phyloP scores from a whole-genome alignment of 495 filamentous ascomycete genomes.

The Lasiosphaeria miniovina region DNA sequence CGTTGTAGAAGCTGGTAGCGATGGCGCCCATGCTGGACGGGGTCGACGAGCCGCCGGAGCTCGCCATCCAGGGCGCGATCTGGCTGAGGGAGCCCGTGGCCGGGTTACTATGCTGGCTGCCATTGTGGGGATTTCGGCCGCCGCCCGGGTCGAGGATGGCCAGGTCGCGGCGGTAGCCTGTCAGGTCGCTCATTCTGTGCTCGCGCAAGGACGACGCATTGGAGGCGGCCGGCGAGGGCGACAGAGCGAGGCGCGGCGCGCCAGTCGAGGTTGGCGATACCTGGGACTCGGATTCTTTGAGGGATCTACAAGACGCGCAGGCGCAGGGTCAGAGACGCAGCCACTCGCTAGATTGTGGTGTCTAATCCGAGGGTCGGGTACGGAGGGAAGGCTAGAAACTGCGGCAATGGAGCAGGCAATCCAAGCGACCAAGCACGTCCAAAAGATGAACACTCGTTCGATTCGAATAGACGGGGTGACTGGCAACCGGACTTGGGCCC shows the following conservation, averaged over 20 bases:
- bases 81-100: constrained; percentile 45
- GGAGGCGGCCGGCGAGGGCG: constrained; percentile 46
- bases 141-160: constrained; percentile 61
- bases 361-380: constrained; percentile 11
- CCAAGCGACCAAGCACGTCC: too few relatives aligned
- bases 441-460: too few relatives aligned
- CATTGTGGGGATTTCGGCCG: constrained; percentile 40
- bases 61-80: constrained; percentile 48
- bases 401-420: constrained; percentile 3
- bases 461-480: constrained; percentile 13
- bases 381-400: too few relatives aligned
- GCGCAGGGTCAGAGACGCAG: constrained; percentile 15
- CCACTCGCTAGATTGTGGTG: constrained; percentile 19
- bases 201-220: constrained; percentile 45
- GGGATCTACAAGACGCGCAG: constrained; percentile 26
- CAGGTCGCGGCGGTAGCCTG: constrained; percentile 68
- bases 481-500: constrained; percentile 5
- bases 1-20: constrained; percentile 57
- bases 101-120: constrained; percentile 51
- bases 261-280: constrained; percentile 48
- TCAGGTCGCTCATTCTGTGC: constrained; percentile 53
- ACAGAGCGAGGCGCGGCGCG: constrained; percentile 43
- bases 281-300: constrained; percentile 47
- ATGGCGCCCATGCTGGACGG: constrained; percentile 29
- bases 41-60: constrained; percentile 32